phyloP scores from a whole-genome alignment of 345 rosid genomes.

The Kernera saxatilis region DNA sequence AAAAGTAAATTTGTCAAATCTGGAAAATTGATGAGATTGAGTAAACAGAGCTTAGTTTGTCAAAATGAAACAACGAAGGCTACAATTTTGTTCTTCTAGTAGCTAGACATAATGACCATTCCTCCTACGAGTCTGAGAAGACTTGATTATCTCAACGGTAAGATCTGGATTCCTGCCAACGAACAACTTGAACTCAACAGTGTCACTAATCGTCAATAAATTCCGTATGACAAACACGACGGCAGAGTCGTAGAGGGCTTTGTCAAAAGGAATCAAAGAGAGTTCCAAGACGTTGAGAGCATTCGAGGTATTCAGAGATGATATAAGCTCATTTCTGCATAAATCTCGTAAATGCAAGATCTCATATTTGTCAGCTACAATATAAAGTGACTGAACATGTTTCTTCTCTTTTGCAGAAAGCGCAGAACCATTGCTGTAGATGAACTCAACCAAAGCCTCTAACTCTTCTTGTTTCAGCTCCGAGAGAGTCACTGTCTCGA shows the following conservation, averaged over 20 bases:
- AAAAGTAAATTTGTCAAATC: too few relatives aligned
- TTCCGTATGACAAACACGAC: background rate
- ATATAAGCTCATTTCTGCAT: background rate
- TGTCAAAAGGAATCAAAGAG: background rate
- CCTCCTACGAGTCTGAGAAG: background rate
- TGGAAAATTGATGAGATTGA: too few relatives aligned
- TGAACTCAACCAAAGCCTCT: background rate
- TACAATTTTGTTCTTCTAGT: background rate
- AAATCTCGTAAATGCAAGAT: background rate
- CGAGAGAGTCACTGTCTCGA: background rate
- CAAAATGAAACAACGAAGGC: too few relatives aligned
- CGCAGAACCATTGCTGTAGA: background rate
- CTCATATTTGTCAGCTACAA: slow-evolving; percentile 7
- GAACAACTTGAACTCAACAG: background rate
- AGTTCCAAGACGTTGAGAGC: background rate
- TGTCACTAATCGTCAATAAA: background rate
- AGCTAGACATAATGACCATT: background rate
- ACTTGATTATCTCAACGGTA: background rate
- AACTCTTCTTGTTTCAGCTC: slow-evolving; percentile 3
- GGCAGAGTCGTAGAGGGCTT: background rate
- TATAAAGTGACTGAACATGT: background rate
- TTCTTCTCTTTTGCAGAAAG: background rate
- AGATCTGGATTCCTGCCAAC: background rate
- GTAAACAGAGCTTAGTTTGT: too few relatives aligned
- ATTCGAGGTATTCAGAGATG: background rate